Evolutionary conservation across 371 early-diverging fungal genomes (phyloP).

Genomic region (Mortierella sp.): DNA sequence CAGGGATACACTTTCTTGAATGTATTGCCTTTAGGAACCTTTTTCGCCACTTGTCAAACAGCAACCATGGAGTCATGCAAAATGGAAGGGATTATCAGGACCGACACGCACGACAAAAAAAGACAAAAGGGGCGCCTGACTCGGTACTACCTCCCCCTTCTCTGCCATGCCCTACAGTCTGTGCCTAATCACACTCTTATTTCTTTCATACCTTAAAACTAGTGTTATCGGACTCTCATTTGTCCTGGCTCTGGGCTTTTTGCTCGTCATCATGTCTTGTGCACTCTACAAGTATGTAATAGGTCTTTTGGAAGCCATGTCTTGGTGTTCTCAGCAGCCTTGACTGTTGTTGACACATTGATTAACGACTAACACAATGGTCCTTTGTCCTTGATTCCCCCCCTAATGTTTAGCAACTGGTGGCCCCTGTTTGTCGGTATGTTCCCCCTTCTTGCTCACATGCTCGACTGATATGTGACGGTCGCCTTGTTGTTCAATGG

Average conservation of each 20-base stretch:
- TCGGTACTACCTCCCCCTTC: background rate
- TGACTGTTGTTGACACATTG: background rate
- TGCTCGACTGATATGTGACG: too few species aligned
- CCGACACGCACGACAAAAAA: background rate
- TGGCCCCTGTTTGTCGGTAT: conserved; percentile 89
- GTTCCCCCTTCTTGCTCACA: conserved; percentile 3
- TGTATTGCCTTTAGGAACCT: background rate
- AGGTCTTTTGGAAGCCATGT: background rate
- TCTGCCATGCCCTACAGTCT: background rate
- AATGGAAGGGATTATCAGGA: background rate
- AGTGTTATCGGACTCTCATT: conserved; percentile 89
- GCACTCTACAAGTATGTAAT: conserved; percentile 84
- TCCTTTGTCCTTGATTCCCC: background rate
- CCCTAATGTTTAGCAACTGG: conserved; percentile 81
- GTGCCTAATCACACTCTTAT: background rate
- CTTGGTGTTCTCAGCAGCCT: background rate
- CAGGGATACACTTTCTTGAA: too few species aligned
- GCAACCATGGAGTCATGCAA: background rate
- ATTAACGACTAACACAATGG: background rate
- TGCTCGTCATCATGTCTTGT: conserved; percentile 93
- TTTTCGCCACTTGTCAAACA: background rate
- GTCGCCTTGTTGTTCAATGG: background rate
- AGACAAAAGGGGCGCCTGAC: background rate
- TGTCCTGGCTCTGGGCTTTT: conserved; percentile 89
- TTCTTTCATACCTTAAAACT: background rate